Conservation (phyloP, 1,284 basidiomycete genomes). For the Fomitiporia mediterranea region DNA sequence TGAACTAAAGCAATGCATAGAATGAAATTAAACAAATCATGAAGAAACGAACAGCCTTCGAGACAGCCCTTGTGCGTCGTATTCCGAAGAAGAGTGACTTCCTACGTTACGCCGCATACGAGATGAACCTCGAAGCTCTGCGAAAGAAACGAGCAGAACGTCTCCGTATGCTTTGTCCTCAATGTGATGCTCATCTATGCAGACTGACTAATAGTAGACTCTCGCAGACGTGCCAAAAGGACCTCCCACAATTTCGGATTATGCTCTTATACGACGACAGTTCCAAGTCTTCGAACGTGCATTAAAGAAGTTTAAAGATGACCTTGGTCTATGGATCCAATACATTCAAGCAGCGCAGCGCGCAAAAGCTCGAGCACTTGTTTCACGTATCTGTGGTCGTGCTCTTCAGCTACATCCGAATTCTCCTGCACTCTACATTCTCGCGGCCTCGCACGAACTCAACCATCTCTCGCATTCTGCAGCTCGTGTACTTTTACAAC, state of each 20-base stretch:
- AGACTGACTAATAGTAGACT: slow-evolving; percentile 5
- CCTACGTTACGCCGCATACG: slow-evolving; percentile 88
- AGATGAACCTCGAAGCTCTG: slow-evolving; percentile 83
- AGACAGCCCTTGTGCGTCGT: slow-evolving; percentile 79
- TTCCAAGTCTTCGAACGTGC: slow-evolving; percentile 91
- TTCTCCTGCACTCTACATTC: slow-evolving; percentile 75
- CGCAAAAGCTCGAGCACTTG: slow-evolving; percentile 76
- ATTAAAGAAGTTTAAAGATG: slow-evolving; percentile 84
- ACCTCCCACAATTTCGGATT: slow-evolving; percentile 72
- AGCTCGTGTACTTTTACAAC: slow-evolving; percentile 80
- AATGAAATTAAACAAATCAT: slow-evolving; percentile 83
- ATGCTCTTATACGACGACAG: slow-evolving; percentile 76
- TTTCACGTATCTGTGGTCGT: slow-evolving; percentile 73
- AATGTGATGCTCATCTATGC: not conserved
- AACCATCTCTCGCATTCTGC: slow-evolving; percentile 73
- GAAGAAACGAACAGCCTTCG: slow-evolving; percentile 79
- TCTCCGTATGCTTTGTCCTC: slow-evolving; percentile 51
- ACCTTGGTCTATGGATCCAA: slow-evolving; percentile 83
- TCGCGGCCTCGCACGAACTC: slow-evolving; percentile 84
- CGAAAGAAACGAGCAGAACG: slow-evolving; percentile 70
- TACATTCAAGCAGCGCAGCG: slow-evolving; percentile 83
- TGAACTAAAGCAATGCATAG: slow-evolving; percentile 32
- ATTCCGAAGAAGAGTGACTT: slow-evolving; percentile 86
- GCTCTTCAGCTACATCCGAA: slow-evolving; percentile 86
- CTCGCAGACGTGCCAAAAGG: slow-evolving; percentile 44